These are phyloP conservation scores for Orbilia oligospora DNA, from an alignment of 2,329 filamentous ascomycete species.

Conservation along the genomic window DNA sequence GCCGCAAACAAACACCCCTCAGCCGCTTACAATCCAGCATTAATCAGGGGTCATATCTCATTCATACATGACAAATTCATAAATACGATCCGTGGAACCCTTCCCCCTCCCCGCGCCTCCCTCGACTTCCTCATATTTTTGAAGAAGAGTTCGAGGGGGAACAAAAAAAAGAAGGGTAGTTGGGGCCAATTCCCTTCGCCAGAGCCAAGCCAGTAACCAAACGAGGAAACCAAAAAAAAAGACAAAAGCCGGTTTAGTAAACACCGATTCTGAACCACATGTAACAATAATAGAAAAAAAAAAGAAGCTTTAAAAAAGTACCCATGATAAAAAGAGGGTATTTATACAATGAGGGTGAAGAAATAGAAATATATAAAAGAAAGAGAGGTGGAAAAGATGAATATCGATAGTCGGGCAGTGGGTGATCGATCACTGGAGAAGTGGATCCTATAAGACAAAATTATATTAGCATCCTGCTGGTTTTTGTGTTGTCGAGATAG, in stretches of 20 bases:
- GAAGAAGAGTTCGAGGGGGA: too few relatives aligned
- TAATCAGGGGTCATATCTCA: conserved; percentile 9
- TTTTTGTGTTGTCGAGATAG: neutral
- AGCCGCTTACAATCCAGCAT: neutral
- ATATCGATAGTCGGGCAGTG: neutral
- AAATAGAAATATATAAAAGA: conserved; percentile 2
- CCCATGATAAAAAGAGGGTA: neutral
- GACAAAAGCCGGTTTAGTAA: conserved; percentile 15
- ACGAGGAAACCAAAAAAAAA: neutral
- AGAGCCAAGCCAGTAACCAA: neutral
- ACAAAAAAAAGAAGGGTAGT: neutral
- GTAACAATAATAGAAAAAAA: neutral
- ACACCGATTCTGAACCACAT: neutral
- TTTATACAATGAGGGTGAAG: conserved; percentile 16
- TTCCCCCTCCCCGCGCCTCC: neutral
- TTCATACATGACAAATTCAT: conserved; percentile 20
- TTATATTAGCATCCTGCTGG: neutral
- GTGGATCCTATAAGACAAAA: conserved; percentile 39
- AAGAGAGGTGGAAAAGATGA: neutral
- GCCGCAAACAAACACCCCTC: neutral
- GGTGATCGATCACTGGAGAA: conserved; percentile 39
- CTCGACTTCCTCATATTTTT: neutral
- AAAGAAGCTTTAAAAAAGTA: conserved; percentile 3
- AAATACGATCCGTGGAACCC: conserved; percentile 9
- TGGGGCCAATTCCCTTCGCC: neutral